A percentile compares a stretch with the other conserved stretches of the same genome.
Evolutionary conservation across 148 eudicot species (phyloP).

Genomic region (Amaranthus palmeri): DNA sequence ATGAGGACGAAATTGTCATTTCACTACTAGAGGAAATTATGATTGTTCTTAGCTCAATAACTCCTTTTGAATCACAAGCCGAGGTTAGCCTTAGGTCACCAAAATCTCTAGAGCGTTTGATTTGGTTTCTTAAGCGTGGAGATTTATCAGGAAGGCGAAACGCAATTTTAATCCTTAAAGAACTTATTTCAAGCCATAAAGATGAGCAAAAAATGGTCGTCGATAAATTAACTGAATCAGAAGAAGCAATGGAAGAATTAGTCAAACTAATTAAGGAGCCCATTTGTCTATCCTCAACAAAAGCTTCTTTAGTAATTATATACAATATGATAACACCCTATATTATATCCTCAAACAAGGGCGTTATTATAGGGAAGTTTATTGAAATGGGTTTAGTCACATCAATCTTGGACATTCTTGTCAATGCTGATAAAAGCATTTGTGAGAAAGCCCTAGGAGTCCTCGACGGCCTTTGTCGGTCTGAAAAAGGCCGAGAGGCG

Average conservation of each 20-base stretch:
- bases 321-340: conserved; percentile 39
- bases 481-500: conserved; percentile 32
- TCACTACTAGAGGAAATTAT: conserved; percentile 42
- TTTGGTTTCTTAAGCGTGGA: conserved; percentile 43
- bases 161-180: conserved; percentile 42
- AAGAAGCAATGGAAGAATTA: conserved; percentile 45
- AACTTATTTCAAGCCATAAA: conserved; percentile 20
- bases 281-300: conserved; percentile 52
- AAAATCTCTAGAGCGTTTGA: conserved; percentile 34
- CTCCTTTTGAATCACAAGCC: conserved; percentile 35
- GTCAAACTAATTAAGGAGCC: conserved; percentile 60
- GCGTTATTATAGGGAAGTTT: conserved; percentile 23
- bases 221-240: conserved; percentile 25
- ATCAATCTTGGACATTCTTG: conserved; percentile 52
- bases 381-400: conserved; percentile 42
- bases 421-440: conserved; percentile 46
- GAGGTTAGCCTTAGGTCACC: conserved; percentile 28
- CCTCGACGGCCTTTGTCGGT: conserved; percentile 42
- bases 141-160: conserved; percentile 42
- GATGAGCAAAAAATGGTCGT: conserved; percentile 13
- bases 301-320: conserved; percentile 47
- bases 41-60: conserved; percentile 29
- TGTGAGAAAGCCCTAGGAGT: conserved; percentile 66
- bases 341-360: not conserved
- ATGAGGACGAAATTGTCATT: conserved; percentile 18